These are phyloP conservation scores for Novymonas esmeraldas DNA, from an alignment of 208 protist genomes.

Conservation along the genomic window DNA sequence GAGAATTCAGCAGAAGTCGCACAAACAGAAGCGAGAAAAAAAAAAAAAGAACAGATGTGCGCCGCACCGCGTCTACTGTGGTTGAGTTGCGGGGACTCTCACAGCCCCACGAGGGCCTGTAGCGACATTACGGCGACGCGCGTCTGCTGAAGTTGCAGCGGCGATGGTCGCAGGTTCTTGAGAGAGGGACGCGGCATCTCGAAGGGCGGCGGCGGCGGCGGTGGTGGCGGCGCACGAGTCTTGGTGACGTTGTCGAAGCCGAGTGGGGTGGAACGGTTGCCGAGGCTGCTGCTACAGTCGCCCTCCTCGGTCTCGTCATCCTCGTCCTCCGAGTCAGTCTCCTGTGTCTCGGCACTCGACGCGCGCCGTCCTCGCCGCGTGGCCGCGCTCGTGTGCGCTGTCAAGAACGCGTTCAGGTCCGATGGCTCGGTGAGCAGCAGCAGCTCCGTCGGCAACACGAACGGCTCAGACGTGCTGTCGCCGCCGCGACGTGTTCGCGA, in stretches of 20 bases:
- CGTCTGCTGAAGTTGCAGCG: background rate
- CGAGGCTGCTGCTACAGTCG: background rate
- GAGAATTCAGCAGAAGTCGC: too few relatives aligned
- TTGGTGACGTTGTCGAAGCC: background rate
- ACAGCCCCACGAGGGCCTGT: background rate
- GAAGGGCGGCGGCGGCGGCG: background rate
- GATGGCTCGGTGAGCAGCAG: background rate
- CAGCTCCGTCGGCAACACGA: constrained; percentile 1
- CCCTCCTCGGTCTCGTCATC: constrained; percentile 4
- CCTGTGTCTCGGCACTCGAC: background rate
- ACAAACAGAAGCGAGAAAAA: too few relatives aligned
- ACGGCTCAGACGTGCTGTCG: background rate
- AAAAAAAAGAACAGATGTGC: background rate
- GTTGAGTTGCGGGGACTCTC: too few relatives aligned
- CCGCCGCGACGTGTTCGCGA: background rate
- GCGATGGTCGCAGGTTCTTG: constrained; percentile 3
- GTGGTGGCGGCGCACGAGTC: background rate
- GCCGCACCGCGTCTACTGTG: too few relatives aligned
- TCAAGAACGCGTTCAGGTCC: background rate
- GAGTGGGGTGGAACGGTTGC: background rate
- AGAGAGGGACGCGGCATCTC: background rate
- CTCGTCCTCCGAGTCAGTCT: background rate
- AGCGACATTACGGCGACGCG: background rate
- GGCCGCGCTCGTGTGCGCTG: too few relatives aligned
- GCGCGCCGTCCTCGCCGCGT: too few relatives aligned